These are phyloP conservation scores for Pseudopyricularia javanii DNA, from an alignment of 2,329 filamentous ascomycete species.

Conservation along the genomic window DNA sequence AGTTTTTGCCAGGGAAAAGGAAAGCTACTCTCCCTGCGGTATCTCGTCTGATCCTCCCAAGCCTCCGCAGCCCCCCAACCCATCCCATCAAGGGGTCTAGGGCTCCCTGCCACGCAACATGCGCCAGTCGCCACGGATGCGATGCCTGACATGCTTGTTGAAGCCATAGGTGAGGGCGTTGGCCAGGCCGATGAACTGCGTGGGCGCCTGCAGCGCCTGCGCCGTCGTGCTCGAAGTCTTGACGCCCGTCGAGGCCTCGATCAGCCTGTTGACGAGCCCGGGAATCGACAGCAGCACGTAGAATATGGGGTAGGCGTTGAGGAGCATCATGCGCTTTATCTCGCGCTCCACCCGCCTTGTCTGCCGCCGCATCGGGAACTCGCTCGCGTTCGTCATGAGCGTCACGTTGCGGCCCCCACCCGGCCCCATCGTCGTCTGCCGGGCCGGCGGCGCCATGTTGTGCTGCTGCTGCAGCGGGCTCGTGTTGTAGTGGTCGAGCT, in stretches of 20 bases:
- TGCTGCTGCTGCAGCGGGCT: background rate
- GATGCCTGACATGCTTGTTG: slow-evolving; percentile 16
- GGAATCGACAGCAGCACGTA: slow-evolving; percentile 26
- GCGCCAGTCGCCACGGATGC: background rate
- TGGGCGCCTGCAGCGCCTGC: slow-evolving; percentile 19
- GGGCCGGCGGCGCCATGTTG: background rate
- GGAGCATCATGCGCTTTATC: slow-evolving; percentile 19
- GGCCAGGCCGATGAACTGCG: slow-evolving; percentile 22
- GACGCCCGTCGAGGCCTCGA: slow-evolving; percentile 15
- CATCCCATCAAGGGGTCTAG: too few species aligned
- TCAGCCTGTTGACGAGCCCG: slow-evolving; percentile 20
- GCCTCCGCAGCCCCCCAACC: too few species aligned
- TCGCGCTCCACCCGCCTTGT: slow-evolving; percentile 11
- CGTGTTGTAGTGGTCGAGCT: background rate
- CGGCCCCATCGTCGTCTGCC: background rate
- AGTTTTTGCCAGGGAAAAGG: too few species aligned
- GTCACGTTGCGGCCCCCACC: background rate
- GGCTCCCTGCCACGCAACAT: background rate
- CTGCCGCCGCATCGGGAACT: slow-evolving; percentile 13
- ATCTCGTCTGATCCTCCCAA: too few species aligned
- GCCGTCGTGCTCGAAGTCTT: slow-evolving; percentile 16
- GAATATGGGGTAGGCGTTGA: slow-evolving; percentile 23
- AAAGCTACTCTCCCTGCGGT: too few species aligned
- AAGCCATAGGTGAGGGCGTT: slow-evolving; percentile 25
- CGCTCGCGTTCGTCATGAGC: background rate